Evolutionary conservation across 176 grass and related monocot species (phyloP), one percentile per base, ranked within the genome.

Genomic region (Triticum aestivum): DNA sequence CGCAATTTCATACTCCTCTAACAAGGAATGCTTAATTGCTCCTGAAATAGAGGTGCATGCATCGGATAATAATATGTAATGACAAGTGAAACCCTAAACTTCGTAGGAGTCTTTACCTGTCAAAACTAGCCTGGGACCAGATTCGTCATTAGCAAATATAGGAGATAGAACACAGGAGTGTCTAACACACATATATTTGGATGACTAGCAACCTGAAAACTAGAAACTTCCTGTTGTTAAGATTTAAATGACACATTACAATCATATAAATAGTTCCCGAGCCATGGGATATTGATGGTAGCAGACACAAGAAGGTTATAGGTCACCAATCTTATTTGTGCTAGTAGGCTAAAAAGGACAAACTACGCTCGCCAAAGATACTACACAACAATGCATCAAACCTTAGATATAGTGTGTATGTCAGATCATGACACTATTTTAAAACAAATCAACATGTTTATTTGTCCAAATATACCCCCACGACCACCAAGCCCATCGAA

Each of bases 151-250:
- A 27, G 23, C 41, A 81, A 92, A 79, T 80, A 47, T 86, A 38
- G 81, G 88, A 39, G 77, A 87, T 44, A 92, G 81, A 85, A 97
- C 52, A 77, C 92, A 20, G 90, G 95, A 21, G 88, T 91, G 54
- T 92, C 92, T 85, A 97, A 83, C 75, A 92, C 74, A 72, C 91
- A 97, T 78, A 94, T 92, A 86, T 94, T 97, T 2, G 92, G 92
- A 92, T 91, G 95, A 42, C 88, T 94, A 69, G 86, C 88, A 67
- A 97, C 89, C 95, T 94, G 89, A 51, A 86, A 85, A 83, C 47
- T 2, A 76, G 38, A 32, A 82, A 77, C 26, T 7, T 11, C 61
- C 51, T 73, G 11, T 49, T 79, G 76, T 65, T 65, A 73, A 82
- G 39, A 83, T 75, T 45, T 20, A 84, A 47, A 74, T 75, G 45